Percentiles rank a stretch among this genome's conserved stretches.
Evolutionary conservation across 176 grass and related monocot genomes (phyloP).

Genomic region (Tillandsia leiboldiana): DNA sequence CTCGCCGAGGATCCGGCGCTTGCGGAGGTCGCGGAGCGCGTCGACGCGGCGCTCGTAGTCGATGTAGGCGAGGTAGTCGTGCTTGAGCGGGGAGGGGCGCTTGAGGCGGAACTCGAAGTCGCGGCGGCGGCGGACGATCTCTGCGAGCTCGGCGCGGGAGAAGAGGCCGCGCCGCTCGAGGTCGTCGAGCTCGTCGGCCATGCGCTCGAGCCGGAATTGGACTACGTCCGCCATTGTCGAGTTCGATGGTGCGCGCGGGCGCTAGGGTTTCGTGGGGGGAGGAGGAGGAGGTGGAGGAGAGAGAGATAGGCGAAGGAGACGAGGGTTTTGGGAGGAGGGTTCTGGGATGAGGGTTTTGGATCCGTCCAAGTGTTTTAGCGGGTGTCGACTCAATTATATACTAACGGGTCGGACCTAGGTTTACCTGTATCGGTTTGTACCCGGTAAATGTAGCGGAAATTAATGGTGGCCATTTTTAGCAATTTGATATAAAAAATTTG

Average conservation of each 20-base stretch:
- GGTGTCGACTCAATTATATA: too few relatives aligned
- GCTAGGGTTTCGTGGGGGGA: not conserved
- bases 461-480: too few relatives aligned
- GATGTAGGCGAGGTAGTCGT: slow-evolving; percentile 64
- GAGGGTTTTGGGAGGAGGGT: too few relatives aligned
- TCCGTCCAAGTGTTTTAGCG: too few relatives aligned
- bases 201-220: slow-evolving; percentile 76
- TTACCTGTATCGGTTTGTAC: too few relatives aligned
- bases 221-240: slow-evolving; percentile 66
- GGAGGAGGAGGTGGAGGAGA: not conserved
- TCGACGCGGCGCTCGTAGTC: slow-evolving; percentile 67
- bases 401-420: too few relatives aligned
- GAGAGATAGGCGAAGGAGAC: not conserved
- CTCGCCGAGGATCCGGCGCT: slow-evolving; percentile 52
- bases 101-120: slow-evolving; percentile 89
- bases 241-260: not conserved
- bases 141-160: slow-evolving; percentile 56
- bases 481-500: too few relatives aligned
- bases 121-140: slow-evolving; percentile 58
- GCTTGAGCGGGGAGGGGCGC: slow-evolving; percentile 59
- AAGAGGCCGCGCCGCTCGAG: slow-evolving; percentile 71
- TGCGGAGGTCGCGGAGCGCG: slow-evolving; percentile 49
- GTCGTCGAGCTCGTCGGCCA: slow-evolving; percentile 81
- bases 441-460: too few relatives aligned
- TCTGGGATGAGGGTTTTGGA: too few relatives aligned